Conservation (phyloP, 768 basidiomycete species). For the Cubamyces sp. region DNA sequence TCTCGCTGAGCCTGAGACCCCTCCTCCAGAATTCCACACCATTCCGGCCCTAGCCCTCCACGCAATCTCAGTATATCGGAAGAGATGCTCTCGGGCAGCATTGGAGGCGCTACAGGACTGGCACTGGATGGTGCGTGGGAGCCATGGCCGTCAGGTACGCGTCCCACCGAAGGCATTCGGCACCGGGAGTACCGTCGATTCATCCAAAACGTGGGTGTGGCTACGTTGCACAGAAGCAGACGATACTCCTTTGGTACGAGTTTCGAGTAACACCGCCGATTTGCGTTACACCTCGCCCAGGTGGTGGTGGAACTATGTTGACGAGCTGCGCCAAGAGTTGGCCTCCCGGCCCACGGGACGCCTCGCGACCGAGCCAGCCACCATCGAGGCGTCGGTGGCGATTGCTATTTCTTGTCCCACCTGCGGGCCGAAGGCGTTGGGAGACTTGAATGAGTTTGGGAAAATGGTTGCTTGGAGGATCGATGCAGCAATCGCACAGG, state of each 20-base stretch:
- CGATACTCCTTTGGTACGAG: too few relatives aligned
- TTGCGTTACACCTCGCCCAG: background rate
- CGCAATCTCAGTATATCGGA: background rate
- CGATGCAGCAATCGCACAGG: background rate
- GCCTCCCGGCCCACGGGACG: background rate
- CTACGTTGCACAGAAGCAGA: too few relatives aligned
- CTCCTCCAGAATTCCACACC: conserved; percentile 1
- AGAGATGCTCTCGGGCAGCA: background rate
- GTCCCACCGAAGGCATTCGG: too few relatives aligned
- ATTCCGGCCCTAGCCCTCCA: background rate
- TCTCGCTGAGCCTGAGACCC: background rate
- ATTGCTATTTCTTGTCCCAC: background rate
- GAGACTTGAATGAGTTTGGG: background rate
- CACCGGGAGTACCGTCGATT: too few relatives aligned
- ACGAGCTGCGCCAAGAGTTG: background rate
- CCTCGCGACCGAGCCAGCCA: background rate
- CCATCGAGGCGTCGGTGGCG: background rate
- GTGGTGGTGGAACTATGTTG: conserved; percentile 6
- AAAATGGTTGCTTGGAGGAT: background rate
- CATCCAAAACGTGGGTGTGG: too few relatives aligned
- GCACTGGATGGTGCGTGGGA: background rate
- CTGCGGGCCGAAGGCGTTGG: background rate
- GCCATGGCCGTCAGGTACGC: background rate
- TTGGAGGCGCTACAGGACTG: background rate
- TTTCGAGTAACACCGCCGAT: too few relatives aligned